A percentile compares a stretch with the other conserved stretches of the same genome.
Evolutionary conservation across 495 filamentous ascomycete species (phyloP).

Genomic region (Penicillium subrubescens): DNA sequence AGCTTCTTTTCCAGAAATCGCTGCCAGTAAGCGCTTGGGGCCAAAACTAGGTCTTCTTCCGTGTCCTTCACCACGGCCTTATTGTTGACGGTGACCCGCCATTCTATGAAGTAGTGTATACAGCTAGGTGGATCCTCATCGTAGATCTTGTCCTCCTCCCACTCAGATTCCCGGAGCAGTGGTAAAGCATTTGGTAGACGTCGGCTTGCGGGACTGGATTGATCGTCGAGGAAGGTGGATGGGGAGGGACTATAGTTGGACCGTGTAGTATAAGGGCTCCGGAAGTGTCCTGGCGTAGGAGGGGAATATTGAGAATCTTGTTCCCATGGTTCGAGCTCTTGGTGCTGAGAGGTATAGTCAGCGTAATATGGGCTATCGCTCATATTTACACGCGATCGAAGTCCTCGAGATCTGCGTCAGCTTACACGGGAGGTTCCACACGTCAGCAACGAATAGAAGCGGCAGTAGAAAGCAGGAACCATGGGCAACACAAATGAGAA

Average conservation of each 20-base stretch:
- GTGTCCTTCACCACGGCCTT: background rate
- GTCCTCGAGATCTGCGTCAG: too few species aligned
- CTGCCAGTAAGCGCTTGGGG: background rate
- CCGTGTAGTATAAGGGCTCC: background rate
- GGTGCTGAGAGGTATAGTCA: background rate
- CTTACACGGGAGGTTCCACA: too few species aligned
- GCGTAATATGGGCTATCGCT: background rate
- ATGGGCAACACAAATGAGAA: too few species aligned
- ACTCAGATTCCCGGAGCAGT: background rate
- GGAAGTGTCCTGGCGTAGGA: background rate
- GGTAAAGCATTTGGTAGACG: background rate
- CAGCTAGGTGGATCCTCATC: background rate
- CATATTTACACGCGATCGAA: too few species aligned
- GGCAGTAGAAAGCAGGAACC: too few species aligned
- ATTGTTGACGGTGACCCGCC: background rate
- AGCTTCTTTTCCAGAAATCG: background rate
- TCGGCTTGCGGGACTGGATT: background rate
- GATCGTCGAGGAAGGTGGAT: background rate
- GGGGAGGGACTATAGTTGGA: background rate
- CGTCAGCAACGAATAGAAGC: too few species aligned
- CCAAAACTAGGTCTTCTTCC: background rate
- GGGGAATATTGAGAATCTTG: background rate
- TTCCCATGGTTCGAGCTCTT: background rate
- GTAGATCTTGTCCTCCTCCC: background rate
- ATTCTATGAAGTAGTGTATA: conserved; percentile 1